These are phyloP conservation scores for Litchi chinensis DNA, from an alignment of 345 rosid genomes.

Conservation along the genomic window DNA sequence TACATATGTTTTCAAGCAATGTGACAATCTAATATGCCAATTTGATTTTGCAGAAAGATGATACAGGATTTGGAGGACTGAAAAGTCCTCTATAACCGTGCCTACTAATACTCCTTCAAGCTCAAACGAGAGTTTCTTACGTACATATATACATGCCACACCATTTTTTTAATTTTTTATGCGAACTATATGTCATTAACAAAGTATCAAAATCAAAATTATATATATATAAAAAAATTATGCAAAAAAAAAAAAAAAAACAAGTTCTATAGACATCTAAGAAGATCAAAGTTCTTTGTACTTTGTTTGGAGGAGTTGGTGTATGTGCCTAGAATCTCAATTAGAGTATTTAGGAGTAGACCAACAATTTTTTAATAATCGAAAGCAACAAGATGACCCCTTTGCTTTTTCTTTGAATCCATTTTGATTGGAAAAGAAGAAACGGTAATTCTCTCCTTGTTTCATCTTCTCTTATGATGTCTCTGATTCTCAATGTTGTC, in stretches of 20 bases:
- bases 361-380: neutral
- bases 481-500: too few species aligned
- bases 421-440: neutral
- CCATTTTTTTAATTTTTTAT: neutral
- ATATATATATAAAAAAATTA: neutral
- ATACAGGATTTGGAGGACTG: conserved; percentile 13
- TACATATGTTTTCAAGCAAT: neutral
- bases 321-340: neutral
- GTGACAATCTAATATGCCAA: neutral
- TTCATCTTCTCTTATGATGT: neutral
- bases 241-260: neutral
- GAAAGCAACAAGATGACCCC: neutral
- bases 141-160: neutral
- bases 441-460: neutral
- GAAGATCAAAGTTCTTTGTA: neutral
- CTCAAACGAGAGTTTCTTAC: neutral
- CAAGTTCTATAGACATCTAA: neutral
- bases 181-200: neutral
- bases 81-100: neutral
- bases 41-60: conserved; percentile 32
- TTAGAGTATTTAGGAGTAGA: conserved; percentile 12
- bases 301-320: neutral
- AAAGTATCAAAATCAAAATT: neutral
- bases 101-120: neutral
- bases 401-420: neutral